phyloP scores from a whole-genome alignment of 1,284 basidiomycete species.

The Lentinus polychrous region DNA sequence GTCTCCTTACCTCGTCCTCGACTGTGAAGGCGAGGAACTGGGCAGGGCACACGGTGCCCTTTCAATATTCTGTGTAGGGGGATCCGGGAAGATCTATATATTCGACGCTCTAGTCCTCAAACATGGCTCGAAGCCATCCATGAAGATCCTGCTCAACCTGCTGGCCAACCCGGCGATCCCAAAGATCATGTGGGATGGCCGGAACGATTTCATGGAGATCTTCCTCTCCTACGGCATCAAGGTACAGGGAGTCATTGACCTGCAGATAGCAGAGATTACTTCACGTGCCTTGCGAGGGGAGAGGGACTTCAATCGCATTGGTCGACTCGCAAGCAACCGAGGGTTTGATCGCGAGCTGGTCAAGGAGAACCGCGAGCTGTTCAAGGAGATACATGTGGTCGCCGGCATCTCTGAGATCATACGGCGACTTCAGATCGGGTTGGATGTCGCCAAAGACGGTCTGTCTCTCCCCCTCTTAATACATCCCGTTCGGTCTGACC shows the following conservation, averaged over 20 bases:
- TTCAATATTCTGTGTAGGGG: conserved; percentile 1
- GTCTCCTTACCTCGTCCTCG: conserved; percentile 1
- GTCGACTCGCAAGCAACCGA: background rate
- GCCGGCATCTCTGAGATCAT: background rate
- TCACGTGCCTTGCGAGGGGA: background rate
- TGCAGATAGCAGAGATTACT: conserved; percentile 3
- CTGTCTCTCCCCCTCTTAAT: background rate
- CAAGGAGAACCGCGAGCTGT: background rate
- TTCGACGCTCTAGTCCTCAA: conserved; percentile 2
- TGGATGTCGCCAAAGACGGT: conserved; percentile 3
- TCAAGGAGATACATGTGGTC: background rate
- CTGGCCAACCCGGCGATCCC: background rate
- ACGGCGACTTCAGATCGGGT: background rate
- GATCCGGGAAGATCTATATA: conserved; percentile 1
- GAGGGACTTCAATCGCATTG: background rate
- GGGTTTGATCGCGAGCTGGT: background rate
- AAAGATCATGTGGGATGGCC: conserved; percentile 5
- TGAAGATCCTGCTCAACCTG: background rate
- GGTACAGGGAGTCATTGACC: background rate
- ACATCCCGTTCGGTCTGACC: background rate
- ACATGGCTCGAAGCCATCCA: background rate
- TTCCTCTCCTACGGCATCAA: background rate
- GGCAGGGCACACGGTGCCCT: background rate
- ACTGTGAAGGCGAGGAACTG: conserved; percentile 3
- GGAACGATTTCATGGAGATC: conserved; percentile 2